Evolutionary conservation across 257 asterid species (phyloP).

Genomic region (Fraxinus quadrangulata): DNA sequence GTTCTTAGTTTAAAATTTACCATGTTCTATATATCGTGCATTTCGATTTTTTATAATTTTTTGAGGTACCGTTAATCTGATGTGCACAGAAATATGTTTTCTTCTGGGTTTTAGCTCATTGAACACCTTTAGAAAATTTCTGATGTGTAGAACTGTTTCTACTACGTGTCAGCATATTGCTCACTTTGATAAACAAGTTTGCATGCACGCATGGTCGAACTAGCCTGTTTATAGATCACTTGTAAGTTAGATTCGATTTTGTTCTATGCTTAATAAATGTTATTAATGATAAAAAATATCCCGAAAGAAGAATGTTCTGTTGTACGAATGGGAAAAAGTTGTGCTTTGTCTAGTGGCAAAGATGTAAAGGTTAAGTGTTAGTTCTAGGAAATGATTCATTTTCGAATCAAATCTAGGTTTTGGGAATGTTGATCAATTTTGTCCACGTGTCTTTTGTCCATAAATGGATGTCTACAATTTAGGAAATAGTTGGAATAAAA

Average conservation of each 20-base stretch:
- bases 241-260: conserved; percentile 22
- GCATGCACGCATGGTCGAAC: conserved; percentile 26
- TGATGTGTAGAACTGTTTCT: conserved; percentile 19
- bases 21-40: neutral
- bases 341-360: neutral
- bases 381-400: conserved; percentile 16
- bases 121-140: neutral
- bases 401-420: neutral
- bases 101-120: neutral
- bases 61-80: neutral
- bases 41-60: neutral
- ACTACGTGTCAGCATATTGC: conserved; percentile 6
- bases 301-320: conserved; percentile 2
- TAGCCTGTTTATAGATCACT: neutral
- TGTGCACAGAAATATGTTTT: neutral
- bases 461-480: neutral
- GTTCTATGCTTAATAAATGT: neutral
- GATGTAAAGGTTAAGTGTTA: neutral
- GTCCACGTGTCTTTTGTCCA: neutral
- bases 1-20: neutral
- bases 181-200: neutral
- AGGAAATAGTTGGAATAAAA: neutral
- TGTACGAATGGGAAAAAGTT: neutral
- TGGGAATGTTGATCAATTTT: neutral
- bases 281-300: conserved; percentile 16